These are phyloP conservation scores for Solanum acaule DNA, from an alignment of 257 asterid genomes.

Conservation along the genomic window DNA sequence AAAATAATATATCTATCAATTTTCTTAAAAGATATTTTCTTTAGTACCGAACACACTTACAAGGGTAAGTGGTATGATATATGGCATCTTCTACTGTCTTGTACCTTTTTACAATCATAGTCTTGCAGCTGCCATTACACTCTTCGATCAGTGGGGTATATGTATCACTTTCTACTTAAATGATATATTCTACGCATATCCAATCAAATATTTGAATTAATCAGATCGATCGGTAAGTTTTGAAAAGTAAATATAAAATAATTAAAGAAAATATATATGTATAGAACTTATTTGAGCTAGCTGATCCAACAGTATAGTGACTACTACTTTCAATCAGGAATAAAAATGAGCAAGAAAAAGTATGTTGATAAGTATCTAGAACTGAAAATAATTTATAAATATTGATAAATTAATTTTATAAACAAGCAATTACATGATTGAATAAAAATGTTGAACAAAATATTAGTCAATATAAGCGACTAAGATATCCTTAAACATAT, in stretches of 20 bases:
- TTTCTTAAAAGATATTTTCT: not conserved
- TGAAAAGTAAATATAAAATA: not conserved
- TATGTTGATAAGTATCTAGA: not conserved
- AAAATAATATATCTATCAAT: not conserved
- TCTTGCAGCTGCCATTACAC: not conserved
- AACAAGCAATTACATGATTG: not conserved
- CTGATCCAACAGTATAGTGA: not conserved
- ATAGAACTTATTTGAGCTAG: not conserved
- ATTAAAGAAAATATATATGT: not conserved
- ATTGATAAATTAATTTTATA: not conserved
- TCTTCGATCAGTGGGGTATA: not conserved
- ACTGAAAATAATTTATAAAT: not conserved
- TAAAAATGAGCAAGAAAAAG: not conserved
- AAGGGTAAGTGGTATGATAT: not conserved
- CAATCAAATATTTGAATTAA: not conserved
- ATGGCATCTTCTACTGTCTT: not conserved
- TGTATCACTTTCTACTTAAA: not conserved
- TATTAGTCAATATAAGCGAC: not conserved
- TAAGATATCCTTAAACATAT: not conserved
- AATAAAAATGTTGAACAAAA: not conserved
- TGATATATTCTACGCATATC: not conserved
- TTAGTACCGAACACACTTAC: not conserved
- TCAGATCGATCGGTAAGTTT: not conserved
- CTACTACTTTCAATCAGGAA: not conserved
- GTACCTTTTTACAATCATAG: not conserved